Percentiles rank a stretch among this genome's conserved stretches.
These are phyloP conservation scores for Rhodotorula glutinis DNA, from an alignment of 1,284 basidiomycete genomes.

Conservation along the genomic window DNA sequence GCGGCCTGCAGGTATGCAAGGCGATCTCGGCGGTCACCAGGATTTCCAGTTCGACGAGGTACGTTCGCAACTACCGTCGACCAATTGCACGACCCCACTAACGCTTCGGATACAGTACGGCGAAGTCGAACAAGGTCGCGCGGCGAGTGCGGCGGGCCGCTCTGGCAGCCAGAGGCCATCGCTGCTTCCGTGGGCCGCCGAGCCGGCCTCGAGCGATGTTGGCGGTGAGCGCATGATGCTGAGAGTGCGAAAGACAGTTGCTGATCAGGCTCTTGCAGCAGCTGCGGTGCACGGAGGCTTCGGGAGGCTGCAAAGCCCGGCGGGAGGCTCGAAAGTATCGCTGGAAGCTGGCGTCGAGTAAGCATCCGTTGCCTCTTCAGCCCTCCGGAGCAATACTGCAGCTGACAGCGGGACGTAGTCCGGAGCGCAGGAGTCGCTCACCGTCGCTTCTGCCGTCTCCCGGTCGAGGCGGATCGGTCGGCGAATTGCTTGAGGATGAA, in stretches of 20 bases:
- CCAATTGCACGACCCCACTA: not conserved
- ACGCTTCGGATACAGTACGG: too few species aligned
- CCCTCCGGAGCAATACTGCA: too few species aligned
- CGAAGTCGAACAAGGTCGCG: conserved; percentile 28
- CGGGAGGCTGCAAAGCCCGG: conserved; percentile 15
- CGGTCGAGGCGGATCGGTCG: not conserved
- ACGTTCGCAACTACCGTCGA: not conserved
- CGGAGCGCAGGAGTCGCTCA: conserved; percentile 9
- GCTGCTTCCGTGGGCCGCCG: conserved; percentile 25
- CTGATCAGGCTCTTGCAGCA: not conserved
- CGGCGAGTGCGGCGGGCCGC: conserved; percentile 7
- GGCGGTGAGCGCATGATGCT: not conserved
- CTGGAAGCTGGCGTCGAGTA: conserved; percentile 21
- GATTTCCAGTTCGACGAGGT: conserved; percentile 15
- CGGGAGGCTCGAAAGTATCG: conserved; percentile 22
- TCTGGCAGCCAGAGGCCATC: conserved; percentile 14
- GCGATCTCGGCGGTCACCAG: conserved; percentile 18
- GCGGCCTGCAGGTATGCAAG: not conserved
- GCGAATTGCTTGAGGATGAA: not conserved
- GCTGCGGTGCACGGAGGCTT: not conserved
- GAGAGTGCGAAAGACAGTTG: too few species aligned
- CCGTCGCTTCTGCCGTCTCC: conserved; percentile 18
- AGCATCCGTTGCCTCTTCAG: not conserved
- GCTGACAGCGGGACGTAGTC: too few species aligned
- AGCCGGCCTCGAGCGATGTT: conserved; percentile 23